Evolutionary conservation across 257 asterid species (phyloP), one percentile per base, ranked within the genome.

Genomic region (Capsicum pubescens): DNA sequence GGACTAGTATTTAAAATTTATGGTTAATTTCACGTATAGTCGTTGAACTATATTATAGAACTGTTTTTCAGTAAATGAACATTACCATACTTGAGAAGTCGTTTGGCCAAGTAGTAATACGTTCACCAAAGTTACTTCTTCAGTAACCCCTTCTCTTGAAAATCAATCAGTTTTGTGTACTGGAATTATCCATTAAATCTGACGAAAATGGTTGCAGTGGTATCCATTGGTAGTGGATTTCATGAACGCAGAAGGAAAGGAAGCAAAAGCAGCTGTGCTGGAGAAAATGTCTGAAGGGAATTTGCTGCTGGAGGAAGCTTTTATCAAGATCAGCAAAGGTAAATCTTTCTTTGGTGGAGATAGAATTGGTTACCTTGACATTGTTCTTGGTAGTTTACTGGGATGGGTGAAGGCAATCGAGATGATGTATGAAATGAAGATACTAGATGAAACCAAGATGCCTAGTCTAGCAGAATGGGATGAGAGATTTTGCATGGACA

Each of bases 341-440:
- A 83, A 81, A 46, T 78, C 68, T n/a, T 89, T 74, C 88, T 89
- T 89, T 26, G 90, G 87, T 16, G 91, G 91, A 17, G 89, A 88
- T 2, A 56, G 46, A n/a, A 74, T 89, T 61, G 91, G 91, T 7
- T 88, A 87, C 52, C 52, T 89, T 19, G 92, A 89, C 82, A 83
- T 88, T 32, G 90, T 79, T 71, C 66, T 89, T 21, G 94, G 87
- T 0, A 70, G 86, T 79, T 19, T 35, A 21, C 78, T 88, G 66
- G 89, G 88, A 50, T 87, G 89, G 88, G 16, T 87, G 0, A 84
- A 48, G 84, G 86, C 52, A 14, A 0, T 4, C 0, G 93, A 89
- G 83, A 60, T 39, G 3, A 0, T 71, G 5, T 5, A 4, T 16
- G 89, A 81, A 17, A 19, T 72, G 60, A 82, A 83, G 50, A 0